These are phyloP conservation scores for Marasmius oreades DNA, from an alignment of 1,284 basidiomycete species.

Conservation along the genomic window DNA sequence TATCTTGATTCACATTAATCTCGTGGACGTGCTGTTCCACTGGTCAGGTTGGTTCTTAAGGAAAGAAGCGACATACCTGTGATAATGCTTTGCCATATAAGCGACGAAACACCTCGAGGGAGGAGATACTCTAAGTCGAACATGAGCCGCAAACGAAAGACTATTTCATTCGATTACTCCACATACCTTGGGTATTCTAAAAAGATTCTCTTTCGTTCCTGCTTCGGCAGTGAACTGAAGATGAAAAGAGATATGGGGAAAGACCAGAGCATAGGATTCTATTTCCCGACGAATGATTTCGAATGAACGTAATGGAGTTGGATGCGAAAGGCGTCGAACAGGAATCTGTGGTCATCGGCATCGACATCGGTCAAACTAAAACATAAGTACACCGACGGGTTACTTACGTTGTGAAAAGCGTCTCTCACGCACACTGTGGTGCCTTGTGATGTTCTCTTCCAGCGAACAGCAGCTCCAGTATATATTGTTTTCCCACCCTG, in stretches of 20 bases:
- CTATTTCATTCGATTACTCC: constrained; percentile 12
- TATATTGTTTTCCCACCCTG: constrained; percentile 70
- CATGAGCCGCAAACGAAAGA: constrained; percentile 7
- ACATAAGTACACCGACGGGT: background rate
- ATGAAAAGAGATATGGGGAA: constrained; percentile 65
- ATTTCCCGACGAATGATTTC: constrained; percentile 68
- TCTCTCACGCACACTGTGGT: constrained; percentile 82
- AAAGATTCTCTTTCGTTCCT: constrained; percentile 37
- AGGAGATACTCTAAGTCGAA: constrained; percentile 55
- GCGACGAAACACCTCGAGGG: constrained; percentile 59
- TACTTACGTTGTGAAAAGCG: constrained; percentile 79
- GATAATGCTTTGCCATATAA: constrained; percentile 64
- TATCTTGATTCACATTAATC: constrained; percentile 47
- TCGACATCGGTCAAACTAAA: constrained; percentile 8
- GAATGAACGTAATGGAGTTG: constrained; percentile 50
- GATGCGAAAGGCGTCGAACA: constrained; percentile 70
- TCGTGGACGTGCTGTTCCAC: constrained; percentile 60
- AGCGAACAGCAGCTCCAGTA: constrained; percentile 65
- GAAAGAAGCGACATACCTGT: constrained; percentile 40
- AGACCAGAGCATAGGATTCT: constrained; percentile 70
- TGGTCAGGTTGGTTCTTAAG: constrained; percentile 7
- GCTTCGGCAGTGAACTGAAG: constrained; percentile 52
- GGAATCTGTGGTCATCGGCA: constrained; percentile 78
- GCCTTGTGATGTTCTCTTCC: constrained; percentile 67
- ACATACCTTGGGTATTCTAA: constrained; percentile 65